These are phyloP conservation scores for Rubia yunnanensis DNA, from an alignment of 257 asterid genomes.

Conservation along the genomic window DNA sequence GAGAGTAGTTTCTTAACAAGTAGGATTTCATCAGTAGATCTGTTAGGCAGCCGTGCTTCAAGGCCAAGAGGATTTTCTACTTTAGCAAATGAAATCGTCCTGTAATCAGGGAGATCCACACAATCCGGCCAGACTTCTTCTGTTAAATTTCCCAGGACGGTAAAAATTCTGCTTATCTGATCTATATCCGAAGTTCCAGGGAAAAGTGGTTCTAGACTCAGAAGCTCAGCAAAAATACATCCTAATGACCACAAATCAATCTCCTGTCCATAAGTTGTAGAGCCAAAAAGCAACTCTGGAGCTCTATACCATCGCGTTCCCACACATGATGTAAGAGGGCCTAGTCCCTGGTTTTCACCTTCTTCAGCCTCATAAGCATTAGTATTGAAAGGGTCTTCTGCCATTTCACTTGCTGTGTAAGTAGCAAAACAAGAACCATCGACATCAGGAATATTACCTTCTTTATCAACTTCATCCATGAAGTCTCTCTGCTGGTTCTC, in stretches of 20 bases:
- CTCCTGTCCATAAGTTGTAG: conserved; percentile 74
- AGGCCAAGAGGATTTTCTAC: conserved; percentile 63
- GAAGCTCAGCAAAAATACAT: conserved; percentile 81
- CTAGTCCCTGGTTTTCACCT: conserved; percentile 41
- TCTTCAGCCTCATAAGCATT: conserved; percentile 53
- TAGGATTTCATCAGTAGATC: conserved; percentile 55
- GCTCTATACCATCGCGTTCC: conserved; percentile 97
- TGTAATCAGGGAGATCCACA: conserved; percentile 69
- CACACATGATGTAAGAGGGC: conserved; percentile 80
- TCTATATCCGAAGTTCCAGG: conserved; percentile 90
- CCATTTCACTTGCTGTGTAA: conserved; percentile 67
- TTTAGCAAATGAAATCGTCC: conserved; percentile 57
- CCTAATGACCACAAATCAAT: conserved; percentile 96
- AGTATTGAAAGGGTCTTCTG: conserved; percentile 49
- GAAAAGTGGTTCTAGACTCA: conserved; percentile 64
- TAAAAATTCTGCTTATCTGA: conserved; percentile 63
- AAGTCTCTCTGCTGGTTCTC: conserved; percentile 24
- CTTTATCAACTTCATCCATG: conserved; percentile 51
- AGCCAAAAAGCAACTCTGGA: conserved; percentile 91
- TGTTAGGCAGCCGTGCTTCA: conserved; percentile 48
- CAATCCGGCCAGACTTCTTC: conserved; percentile 89
- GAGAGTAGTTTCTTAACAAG: conserved; percentile 55
- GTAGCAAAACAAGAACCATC: conserved; percentile 78
- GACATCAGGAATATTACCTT: conserved; percentile 54
- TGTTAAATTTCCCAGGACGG: conserved; percentile 58